Percentiles rank a stretch among this genome's conserved stretches.
Conservation (phyloP, 768 basidiomycete species). For the Boletus barrowsii region DNA sequence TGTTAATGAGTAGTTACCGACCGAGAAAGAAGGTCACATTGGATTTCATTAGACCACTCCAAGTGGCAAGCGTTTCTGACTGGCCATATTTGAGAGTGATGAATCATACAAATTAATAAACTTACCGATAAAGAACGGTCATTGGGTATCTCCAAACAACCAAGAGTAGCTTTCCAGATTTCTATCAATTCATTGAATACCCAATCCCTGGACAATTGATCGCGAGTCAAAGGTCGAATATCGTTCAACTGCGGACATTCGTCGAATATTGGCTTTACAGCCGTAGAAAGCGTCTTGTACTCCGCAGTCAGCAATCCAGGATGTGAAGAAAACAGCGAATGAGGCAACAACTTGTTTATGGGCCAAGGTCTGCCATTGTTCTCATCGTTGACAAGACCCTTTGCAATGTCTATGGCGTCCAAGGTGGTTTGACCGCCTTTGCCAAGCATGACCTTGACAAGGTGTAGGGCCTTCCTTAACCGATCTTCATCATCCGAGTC, state of each 20-base stretch:
- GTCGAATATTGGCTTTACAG: slow-evolving; percentile 52
- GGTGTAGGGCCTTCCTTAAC: slow-evolving; percentile 44
- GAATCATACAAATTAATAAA: slow-evolving; percentile 3
- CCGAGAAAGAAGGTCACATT: slow-evolving; percentile 49
- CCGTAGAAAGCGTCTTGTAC: slow-evolving; percentile 42
- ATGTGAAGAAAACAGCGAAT: slow-evolving; percentile 51
- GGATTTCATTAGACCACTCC: slow-evolving; percentile 54
- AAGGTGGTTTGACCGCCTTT: slow-evolving; percentile 49
- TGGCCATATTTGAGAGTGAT: slow-evolving; percentile 19
- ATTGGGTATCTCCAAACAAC: slow-evolving; percentile 44
- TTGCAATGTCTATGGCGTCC: slow-evolving; percentile 54
- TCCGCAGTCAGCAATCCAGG: slow-evolving; percentile 57
- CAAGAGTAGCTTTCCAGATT: slow-evolving; percentile 50
- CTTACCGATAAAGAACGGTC: slow-evolving; percentile 50
- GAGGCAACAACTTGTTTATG: slow-evolving; percentile 46
- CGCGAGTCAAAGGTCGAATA: slow-evolving; percentile 52
- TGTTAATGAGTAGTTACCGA: slow-evolving; percentile 38
- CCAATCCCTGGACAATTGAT: slow-evolving; percentile 54
- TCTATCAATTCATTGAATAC: slow-evolving; percentile 50
- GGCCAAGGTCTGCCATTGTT: slow-evolving; percentile 41
- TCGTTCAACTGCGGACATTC: slow-evolving; percentile 53
- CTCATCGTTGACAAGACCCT: slow-evolving; percentile 38
- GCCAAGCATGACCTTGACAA: slow-evolving; percentile 56
- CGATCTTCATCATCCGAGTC: slow-evolving; percentile 38
- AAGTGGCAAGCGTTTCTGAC: slow-evolving; percentile 50